Percentiles rank a stretch among this genome's conserved stretches.
Evolutionary conservation across 495 filamentous ascomycete genomes (phyloP).

Genomic region (Penicillium macrosclerotiorum): DNA sequence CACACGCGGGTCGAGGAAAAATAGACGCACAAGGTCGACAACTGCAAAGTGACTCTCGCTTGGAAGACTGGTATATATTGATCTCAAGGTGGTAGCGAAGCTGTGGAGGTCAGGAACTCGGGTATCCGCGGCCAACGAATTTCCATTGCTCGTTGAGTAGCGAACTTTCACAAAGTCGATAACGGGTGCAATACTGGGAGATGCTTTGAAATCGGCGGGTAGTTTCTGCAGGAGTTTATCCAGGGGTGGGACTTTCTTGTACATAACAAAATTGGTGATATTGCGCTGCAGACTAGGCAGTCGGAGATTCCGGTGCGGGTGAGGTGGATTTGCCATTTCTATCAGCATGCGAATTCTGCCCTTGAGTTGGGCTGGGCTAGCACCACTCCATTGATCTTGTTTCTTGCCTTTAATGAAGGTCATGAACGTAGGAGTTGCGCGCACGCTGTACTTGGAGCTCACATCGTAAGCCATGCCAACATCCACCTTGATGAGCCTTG

Average conservation of each 20-base stretch:
- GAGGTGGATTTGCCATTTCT: conserved; percentile 72
- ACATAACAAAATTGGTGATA: conserved; percentile 65
- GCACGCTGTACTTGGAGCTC: conserved; percentile 61
- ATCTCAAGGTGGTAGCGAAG: conserved; percentile 34
- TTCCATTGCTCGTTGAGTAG: conserved; percentile 15
- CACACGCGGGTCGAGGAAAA: conserved; percentile 78
- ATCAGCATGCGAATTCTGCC: conserved; percentile 72
- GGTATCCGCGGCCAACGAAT: conserved; percentile 35
- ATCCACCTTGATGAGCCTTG: conserved; percentile 81
- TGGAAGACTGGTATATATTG: conserved; percentile 26
- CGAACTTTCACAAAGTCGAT: conserved; percentile 60
- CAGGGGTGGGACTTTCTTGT: conserved; percentile 77
- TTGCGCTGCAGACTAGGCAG: conserved; percentile 66
- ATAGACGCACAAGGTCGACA: conserved; percentile 75
- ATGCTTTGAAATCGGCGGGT: conserved; percentile 49
- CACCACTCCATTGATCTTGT: conserved; percentile 77
- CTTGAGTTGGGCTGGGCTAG: conserved; percentile 63
- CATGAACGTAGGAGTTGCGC: conserved; percentile 86
- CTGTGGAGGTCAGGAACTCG: conserved; percentile 53
- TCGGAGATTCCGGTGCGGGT: conserved; percentile 68
- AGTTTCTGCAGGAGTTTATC: conserved; percentile 80
- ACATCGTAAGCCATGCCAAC: conserved; percentile 65
- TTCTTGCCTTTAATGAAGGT: conserved; percentile 77
- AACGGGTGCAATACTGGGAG: conserved; percentile 53
- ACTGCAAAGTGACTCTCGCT: conserved; percentile 65